Conservation (phyloP, 768 basidiomycete genomes). For the Rubroboletus pulcherrimus region DNA sequence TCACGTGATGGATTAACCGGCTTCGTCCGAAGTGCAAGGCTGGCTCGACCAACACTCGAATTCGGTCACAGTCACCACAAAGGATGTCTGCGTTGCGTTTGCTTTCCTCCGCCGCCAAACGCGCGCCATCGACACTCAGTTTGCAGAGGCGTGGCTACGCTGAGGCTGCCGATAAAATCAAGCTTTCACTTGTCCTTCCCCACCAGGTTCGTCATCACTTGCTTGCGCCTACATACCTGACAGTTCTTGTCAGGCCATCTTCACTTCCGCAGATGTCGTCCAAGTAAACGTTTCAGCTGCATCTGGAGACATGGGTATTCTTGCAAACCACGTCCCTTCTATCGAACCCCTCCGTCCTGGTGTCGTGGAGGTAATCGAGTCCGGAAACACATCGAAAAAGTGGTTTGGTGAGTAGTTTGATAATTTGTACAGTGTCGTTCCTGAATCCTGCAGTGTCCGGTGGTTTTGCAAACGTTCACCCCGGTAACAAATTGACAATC, state of each 20-base stretch:
- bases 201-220: conserved; percentile 69
- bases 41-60: neutral
- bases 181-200: conserved; percentile 89
- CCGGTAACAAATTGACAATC: conserved; percentile 93
- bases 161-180: conserved; percentile 86
- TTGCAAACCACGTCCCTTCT: conserved; percentile 98
- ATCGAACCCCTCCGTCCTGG: conserved; percentile 94
- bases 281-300: conserved; percentile 95
- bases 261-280: conserved; percentile 84
- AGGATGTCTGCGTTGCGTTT: conserved; percentile 77
- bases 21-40: conserved; percentile 22
- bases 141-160: conserved; percentile 83
- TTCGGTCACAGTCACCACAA: neutral
- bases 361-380: conserved; percentile 91
- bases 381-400: conserved; percentile 76
- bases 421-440: neutral
- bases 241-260: conserved; percentile 65
- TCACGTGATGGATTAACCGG: conserved; percentile 29
- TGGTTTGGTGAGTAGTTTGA: conserved; percentile 79
- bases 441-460: conserved; percentile 67
- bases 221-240: conserved; percentile 9
- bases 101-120: conserved; percentile 59
- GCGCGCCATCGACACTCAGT: conserved; percentile 47
- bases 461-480: conserved; percentile 97
- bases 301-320: conserved; percentile 98